Evolutionary conservation across 2,329 filamentous ascomycete species (phyloP).

Genomic region (Pseudocercospora musae): DNA sequence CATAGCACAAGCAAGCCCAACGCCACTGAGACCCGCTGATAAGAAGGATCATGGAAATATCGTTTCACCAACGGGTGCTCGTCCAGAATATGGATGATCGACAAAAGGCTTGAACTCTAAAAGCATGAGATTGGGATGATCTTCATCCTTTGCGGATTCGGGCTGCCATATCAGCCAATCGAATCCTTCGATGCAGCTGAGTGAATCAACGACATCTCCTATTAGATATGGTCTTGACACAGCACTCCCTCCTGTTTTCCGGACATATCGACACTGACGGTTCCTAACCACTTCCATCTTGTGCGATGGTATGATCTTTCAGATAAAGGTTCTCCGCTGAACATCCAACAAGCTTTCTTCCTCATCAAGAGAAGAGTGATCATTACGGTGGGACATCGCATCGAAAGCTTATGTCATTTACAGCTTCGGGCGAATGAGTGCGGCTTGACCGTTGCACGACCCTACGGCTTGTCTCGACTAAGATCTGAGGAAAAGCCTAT

Average conservation of each 20-base stretch:
- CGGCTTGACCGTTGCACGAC: background rate
- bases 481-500: background rate
- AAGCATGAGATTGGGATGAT: background rate
- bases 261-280: background rate
- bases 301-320: no score
- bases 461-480: background rate
- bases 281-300: background rate
- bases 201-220: background rate
- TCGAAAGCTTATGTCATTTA: background rate
- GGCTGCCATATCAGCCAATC: no score
- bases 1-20: no score
- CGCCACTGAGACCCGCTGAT: background rate
- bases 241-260: no score
- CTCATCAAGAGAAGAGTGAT: no score
- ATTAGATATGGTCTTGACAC: background rate
- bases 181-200: background rate
- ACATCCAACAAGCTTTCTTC: no score
- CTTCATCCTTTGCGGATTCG: background rate
- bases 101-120: background rate
- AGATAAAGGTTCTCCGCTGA: no score
- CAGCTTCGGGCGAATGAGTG: background rate
- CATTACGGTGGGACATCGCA: background rate
- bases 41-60: background rate
- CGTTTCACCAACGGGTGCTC: background rate
- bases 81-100: background rate